Evolutionary conservation across 768 basidiomycete genomes (phyloP).

Genomic region (Gautieria morchelliformis): DNA sequence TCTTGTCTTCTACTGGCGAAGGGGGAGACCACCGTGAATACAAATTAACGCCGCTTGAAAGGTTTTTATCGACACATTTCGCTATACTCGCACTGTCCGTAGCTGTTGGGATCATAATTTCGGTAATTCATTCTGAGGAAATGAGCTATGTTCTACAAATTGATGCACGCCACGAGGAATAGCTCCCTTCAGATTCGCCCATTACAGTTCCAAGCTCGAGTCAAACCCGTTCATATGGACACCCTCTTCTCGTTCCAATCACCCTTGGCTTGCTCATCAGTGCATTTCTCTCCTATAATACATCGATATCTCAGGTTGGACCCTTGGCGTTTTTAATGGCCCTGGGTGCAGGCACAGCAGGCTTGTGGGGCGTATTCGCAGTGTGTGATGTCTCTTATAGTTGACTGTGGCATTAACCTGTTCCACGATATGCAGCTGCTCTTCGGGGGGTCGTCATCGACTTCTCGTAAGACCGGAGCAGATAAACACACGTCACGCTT

Average conservation of each 20-base stretch:
- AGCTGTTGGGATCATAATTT: slow-evolving; percentile 42
- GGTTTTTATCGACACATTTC: slow-evolving; percentile 57
- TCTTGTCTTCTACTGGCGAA: slow-evolving; percentile 43
- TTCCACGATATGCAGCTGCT: slow-evolving; percentile 33
- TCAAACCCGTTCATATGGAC: slow-evolving; percentile 21
- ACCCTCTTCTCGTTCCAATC: slow-evolving; percentile 59
- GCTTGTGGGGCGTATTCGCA: slow-evolving; percentile 63
- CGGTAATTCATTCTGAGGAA: background rate
- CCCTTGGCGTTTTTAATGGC: slow-evolving; percentile 44
- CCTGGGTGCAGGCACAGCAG: slow-evolving; percentile 39
- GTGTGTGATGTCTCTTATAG: slow-evolving; percentile 30
- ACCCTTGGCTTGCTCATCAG: slow-evolving; percentile 43
- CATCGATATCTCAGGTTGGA: slow-evolving; percentile 35
- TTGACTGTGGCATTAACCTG: no score
- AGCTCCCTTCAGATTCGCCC: slow-evolving; percentile 38
- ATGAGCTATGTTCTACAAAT: slow-evolving; percentile 1
- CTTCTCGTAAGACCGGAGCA: slow-evolving; percentile 68
- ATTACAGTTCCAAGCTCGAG: slow-evolving; percentile 16
- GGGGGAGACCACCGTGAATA: slow-evolving; percentile 24
- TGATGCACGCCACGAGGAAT: background rate
- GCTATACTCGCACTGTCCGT: slow-evolving; percentile 51
- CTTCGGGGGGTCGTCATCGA: slow-evolving; percentile 45
- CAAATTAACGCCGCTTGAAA: slow-evolving; percentile 54
- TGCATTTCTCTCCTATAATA: slow-evolving; percentile 60
- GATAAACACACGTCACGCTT: slow-evolving; percentile 77